Conservation (phyloP, 331 rosid species). For the Cydonia oblonga region DNA sequence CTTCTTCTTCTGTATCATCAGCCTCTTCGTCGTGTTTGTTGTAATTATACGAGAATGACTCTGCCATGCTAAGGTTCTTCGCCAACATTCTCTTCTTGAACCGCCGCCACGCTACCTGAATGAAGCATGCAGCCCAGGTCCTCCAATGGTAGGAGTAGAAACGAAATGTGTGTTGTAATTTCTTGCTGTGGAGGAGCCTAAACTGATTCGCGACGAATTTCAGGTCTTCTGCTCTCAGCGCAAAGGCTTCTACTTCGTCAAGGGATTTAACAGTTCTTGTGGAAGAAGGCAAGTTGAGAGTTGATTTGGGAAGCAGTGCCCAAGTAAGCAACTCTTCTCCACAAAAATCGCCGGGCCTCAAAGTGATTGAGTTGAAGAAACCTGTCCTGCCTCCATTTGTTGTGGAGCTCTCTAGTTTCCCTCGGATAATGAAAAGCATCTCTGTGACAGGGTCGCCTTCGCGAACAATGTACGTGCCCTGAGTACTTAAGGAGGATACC, state of each 20-base stretch:
- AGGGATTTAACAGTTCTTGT: constrained; percentile 75
- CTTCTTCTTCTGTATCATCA: constrained; percentile 27
- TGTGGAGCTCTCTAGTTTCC: constrained; percentile 84
- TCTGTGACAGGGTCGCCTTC: constrained; percentile 92
- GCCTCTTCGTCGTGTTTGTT: constrained; percentile 14
- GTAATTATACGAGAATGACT: constrained; percentile 28
- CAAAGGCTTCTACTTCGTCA: constrained; percentile 86
- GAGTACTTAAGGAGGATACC: constrained; percentile 65
- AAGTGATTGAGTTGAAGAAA: constrained; percentile 71
- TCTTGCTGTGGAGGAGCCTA: constrained; percentile 79
- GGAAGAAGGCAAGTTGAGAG: constrained; percentile 72
- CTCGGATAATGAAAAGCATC: constrained; percentile 85
- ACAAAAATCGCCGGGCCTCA: constrained; percentile 83
- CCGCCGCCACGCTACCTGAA: constrained; percentile 79
- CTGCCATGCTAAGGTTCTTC: constrained; percentile 44
- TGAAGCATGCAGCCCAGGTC: constrained; percentile 92
- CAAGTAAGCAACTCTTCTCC: constrained; percentile 93
- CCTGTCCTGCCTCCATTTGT: constrained; percentile 89
- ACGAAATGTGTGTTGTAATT: constrained; percentile 82
- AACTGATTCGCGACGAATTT: constrained; percentile 90
- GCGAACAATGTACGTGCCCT: constrained; percentile 67
- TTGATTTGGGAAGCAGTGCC: constrained; percentile 86
- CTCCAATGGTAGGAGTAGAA: constrained; percentile 95
- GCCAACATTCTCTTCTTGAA: constrained; percentile 48
- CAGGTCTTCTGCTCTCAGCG: constrained; percentile 83